A percentile compares a stretch with the other conserved stretches of the same genome.
Conservation (phyloP, 495 filamentous ascomycete species). For the Tuber borchii region DNA sequence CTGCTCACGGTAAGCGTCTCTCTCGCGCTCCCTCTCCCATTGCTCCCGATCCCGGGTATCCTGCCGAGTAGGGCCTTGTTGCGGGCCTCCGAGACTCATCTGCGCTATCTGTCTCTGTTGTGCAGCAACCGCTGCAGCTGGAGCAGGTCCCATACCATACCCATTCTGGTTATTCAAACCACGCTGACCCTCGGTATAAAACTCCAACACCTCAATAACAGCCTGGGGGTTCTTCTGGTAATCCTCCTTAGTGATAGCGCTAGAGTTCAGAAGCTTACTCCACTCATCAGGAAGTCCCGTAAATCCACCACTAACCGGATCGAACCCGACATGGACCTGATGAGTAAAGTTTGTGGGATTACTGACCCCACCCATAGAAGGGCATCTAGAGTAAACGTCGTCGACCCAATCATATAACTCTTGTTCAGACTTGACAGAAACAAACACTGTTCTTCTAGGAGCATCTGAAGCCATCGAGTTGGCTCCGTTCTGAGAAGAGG, state of each 20-base stretch:
- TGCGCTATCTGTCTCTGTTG: constrained; percentile 50
- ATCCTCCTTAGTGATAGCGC: constrained; percentile 94
- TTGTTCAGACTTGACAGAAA: constrained; percentile 86
- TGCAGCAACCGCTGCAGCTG: constrained; percentile 47
- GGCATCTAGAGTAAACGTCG: constrained; percentile 89
- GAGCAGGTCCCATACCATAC: constrained; percentile 66
- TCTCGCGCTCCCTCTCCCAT: constrained; percentile 51
- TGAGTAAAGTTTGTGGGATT: constrained; percentile 97
- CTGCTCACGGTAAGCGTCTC: constrained; percentile 46
- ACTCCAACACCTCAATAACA: constrained; percentile 92
- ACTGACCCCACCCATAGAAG: constrained; percentile 94
- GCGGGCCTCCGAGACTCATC: constrained; percentile 52
- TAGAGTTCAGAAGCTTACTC: constrained; percentile 89
- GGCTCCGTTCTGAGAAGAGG: constrained; percentile 48
- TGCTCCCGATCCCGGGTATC: constrained; percentile 49
- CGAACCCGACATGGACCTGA: constrained; percentile 94
- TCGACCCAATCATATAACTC: constrained; percentile 99
- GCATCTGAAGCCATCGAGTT: constrained; percentile 59
- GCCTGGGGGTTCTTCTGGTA: constrained; percentile 97
- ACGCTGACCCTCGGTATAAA: constrained; percentile 69
- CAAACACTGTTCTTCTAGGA: constrained; percentile 69
- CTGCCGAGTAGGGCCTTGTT: constrained; percentile 72
- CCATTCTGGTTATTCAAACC: constrained; percentile 62
- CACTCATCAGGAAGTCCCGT: constrained; percentile 90
- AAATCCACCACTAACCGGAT: constrained; percentile 85